Evolutionary conservation across 2,329 filamentous ascomycete species (phyloP), one percentile per base, ranked within the genome.

Genomic region (Alternaria sp.): DNA sequence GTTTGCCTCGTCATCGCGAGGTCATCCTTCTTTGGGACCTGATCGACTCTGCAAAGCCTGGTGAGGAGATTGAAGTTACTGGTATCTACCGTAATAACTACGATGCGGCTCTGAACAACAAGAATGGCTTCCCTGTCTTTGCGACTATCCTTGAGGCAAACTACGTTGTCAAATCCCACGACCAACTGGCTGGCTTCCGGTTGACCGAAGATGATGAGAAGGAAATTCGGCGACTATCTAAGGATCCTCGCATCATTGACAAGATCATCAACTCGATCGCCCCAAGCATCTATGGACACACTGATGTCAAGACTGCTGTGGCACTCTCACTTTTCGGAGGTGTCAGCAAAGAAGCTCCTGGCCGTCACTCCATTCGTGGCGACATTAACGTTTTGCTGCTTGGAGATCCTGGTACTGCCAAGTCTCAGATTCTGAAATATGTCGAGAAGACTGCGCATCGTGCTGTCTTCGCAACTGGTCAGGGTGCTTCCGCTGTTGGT

Each of bases 1-100:
- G 95, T 78, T 85, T 99, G 45, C 95, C 95, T 3, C 90, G 96
- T 54, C 91, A 95, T 73, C 88, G 95, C 52, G 95, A 99, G 75
- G 94, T 99, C 36, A 93, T 99, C 63, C 86, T 99, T 11, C 86
- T 99, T 3, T 98, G 95, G 87, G 95, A 99, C 80, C 84, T 99
- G 54, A 99, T 99, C 67, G 95, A 99, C 78, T 91, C 87, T 63
- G 94, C 94, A 40, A 99, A 99, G 81, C 95, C 95, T 28, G 95
- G 95, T 55, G 95, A 99, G 78, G 96, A 99, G 76, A 93, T 99
- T 56, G 95, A 99, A 74, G 89, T 99, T 9, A 98, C 93, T 7
- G 95, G 95, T 63, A 91, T 97, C 68, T 99, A 99, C 80, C 90
- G 93, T 70, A 99, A 99, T 83, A 98, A 96, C 80, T 99, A 97